A percentile compares a stretch with the other conserved stretches of the same genome.
These are phyloP conservation scores for Eucalyptus curtisii DNA, from an alignment of 345 rosid genomes.

Conservation along the genomic window DNA sequence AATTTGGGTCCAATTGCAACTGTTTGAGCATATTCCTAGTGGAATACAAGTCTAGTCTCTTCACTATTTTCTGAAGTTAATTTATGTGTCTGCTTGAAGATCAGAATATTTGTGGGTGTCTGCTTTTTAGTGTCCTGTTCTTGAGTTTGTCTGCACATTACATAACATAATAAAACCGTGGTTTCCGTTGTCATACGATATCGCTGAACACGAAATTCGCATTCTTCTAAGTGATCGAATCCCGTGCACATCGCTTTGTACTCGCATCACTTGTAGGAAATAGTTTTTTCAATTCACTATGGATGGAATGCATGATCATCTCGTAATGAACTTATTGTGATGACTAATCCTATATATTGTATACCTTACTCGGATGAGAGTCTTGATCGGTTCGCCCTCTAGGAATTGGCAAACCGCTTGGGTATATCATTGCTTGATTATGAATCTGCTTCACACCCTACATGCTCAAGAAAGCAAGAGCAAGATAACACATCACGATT, in stretches of 20 bases:
- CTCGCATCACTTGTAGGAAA: not conserved
- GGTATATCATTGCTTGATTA: no score
- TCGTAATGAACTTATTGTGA: not conserved
- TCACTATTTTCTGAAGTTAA: not conserved
- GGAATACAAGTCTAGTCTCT: not conserved
- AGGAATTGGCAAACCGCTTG: not conserved
- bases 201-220: not conserved
- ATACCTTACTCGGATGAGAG: not conserved
- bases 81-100: not conserved
- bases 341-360: not conserved
- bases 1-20: constrained; percentile 18
- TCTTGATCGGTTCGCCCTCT: not conserved
- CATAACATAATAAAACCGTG: not conserved
- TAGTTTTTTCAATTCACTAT: not conserved
- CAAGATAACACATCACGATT: no score
- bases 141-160: not conserved
- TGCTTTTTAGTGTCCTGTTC: not conserved
- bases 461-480: no score
- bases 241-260: not conserved
- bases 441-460: no score
- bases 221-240: not conserved
- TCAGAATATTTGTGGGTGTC: not conserved
- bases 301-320: not conserved
- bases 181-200: not conserved
- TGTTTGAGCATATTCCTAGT: constrained; percentile 1